Percentiles rank a stretch among this genome's conserved stretches.
Evolutionary conservation across 192 early-diverging fungal species (phyloP).

Genomic region (Rhizophagus prolifer): DNA sequence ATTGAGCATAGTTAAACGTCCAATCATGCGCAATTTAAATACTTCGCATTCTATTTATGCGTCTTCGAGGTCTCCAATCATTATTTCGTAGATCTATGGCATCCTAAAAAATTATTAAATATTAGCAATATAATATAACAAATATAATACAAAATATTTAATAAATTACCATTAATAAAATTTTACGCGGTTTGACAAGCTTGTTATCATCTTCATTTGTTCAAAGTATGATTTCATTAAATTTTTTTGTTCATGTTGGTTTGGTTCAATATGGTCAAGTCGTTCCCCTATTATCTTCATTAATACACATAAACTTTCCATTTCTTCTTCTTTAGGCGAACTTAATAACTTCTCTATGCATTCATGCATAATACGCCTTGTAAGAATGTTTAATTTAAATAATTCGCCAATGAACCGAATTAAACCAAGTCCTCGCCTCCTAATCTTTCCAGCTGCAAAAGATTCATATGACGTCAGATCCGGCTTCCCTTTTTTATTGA

Average conservation of each 20-base stretch:
- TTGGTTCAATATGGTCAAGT: constrained; percentile 57
- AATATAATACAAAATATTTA: not conserved
- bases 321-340: constrained; percentile 91
- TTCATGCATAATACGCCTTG: constrained; percentile 90
- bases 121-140: not conserved
- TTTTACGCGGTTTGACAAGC: constrained; percentile 81
- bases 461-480: constrained; percentile 49
- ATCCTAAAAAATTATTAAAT: constrained; percentile 46
- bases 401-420: constrained; percentile 94
- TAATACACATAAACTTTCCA: constrained; percentile 90
- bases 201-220: constrained; percentile 74
- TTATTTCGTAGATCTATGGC: constrained; percentile 77
- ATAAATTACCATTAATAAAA: constrained; percentile 70
- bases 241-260: constrained; percentile 1
- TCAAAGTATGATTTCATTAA: constrained; percentile 86
- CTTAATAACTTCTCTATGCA: constrained; percentile 81
- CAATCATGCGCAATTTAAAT: too few species aligned
- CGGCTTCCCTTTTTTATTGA: too few species aligned
- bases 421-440: constrained; percentile 91
- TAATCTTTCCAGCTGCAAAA: constrained; percentile 84
- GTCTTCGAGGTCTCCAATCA: constrained; percentile 67
- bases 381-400: constrained; percentile 86
- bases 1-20: too few species aligned
- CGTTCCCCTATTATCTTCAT: constrained; percentile 83
- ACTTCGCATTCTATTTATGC: too few species aligned